Evolutionary conservation across 805 yeast species (phyloP).

Genomic region (Lipomyces kockii): DNA sequence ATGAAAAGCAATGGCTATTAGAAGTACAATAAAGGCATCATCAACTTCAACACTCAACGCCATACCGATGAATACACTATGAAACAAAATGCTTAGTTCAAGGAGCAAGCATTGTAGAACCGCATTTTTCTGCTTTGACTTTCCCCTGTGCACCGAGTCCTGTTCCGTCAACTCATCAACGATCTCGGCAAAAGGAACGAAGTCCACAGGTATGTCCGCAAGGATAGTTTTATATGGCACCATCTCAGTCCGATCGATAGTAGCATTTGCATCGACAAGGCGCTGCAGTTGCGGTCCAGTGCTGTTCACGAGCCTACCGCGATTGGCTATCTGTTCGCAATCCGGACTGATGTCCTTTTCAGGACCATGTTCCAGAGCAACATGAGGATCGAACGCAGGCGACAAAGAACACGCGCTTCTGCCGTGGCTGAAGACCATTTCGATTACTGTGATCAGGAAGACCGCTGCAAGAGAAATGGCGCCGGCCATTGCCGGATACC

Average conservation of each 20-base stretch:
- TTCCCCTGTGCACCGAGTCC: neutral
- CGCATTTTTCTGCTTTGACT: neutral
- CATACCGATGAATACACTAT: neutral
- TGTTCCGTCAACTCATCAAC: neutral
- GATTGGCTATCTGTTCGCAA: neutral
- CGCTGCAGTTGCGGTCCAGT: neutral
- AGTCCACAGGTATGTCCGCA: neutral
- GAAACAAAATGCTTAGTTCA: neutral
- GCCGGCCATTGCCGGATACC: conserved; percentile 52
- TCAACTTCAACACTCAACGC: neutral
- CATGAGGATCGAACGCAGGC: conserved; percentile 56
- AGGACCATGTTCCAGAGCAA: neutral
- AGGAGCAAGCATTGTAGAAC: neutral
- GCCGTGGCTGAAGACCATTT: neutral
- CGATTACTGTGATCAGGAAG: neutral
- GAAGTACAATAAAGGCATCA: neutral
- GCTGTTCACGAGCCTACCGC: neutral
- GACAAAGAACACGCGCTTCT: conserved; percentile 50
- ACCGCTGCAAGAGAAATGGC: conserved; percentile 1
- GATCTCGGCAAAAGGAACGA: neutral
- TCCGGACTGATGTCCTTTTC: neutral
- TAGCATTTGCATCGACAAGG: neutral
- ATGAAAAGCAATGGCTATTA: neutral
- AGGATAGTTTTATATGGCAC: neutral
- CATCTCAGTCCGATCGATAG: neutral